These are phyloP conservation scores for Phialophora tarda DNA, from an alignment of 2,329 filamentous ascomycete species.

Conservation along the genomic window DNA sequence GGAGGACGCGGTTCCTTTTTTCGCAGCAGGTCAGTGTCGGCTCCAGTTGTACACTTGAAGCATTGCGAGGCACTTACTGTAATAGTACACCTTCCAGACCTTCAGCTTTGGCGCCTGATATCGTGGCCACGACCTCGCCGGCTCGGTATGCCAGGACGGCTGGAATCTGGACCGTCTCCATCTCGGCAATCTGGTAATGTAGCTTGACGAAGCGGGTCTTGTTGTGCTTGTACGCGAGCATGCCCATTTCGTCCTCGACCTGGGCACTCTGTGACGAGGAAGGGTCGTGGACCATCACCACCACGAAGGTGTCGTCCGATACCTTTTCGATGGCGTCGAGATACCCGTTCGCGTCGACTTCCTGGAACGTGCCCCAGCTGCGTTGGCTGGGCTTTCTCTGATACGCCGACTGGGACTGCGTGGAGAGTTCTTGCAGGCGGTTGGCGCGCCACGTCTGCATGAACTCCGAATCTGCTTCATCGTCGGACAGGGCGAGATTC, in stretches of 20 bases:
- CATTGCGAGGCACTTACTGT: conserved; percentile 20
- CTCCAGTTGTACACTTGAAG: neutral
- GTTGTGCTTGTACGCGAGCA: conserved; percentile 73
- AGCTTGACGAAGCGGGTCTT: conserved; percentile 87
- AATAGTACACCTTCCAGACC: conserved; percentile 63
- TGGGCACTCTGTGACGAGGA: conserved; percentile 79
- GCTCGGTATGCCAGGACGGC: conserved; percentile 87
- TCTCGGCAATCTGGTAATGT: conserved; percentile 89
- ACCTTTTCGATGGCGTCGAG: conserved; percentile 97
- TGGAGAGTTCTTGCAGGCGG: conserved; percentile 76
- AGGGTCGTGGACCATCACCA: conserved; percentile 91
- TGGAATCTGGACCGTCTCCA: conserved; percentile 85
- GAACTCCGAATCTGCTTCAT: conserved; percentile 54
- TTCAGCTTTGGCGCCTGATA: conserved; percentile 73
- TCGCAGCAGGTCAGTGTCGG: neutral
- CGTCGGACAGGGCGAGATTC: conserved; percentile 43
- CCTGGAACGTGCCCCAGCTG: conserved; percentile 77
- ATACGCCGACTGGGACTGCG: conserved; percentile 57
- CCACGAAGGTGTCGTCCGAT: conserved; percentile 76
- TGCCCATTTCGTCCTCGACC: conserved; percentile 77
- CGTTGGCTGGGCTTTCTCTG: conserved; percentile 64
- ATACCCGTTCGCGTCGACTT: conserved; percentile 88
- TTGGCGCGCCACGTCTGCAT: conserved; percentile 83
- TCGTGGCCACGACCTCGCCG: conserved; percentile 86
- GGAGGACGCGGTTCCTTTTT: neutral